Conservation (phyloP, 2,329 filamentous ascomycete genomes). For the Pseudogymnoascus destructans region DNA sequence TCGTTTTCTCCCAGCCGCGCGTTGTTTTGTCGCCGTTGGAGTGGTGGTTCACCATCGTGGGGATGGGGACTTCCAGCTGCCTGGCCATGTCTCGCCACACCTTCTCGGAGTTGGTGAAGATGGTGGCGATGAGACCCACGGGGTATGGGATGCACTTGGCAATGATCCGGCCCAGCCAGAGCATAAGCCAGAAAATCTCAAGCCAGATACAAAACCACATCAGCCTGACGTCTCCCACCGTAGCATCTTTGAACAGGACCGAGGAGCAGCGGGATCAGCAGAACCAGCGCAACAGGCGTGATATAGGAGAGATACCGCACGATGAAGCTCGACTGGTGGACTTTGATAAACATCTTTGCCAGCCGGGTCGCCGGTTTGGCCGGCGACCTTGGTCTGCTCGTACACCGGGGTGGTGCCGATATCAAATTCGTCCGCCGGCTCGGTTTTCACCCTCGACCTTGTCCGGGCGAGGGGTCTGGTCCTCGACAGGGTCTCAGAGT, state of each 20-base stretch:
- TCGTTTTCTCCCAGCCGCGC: slow-evolving; percentile 57
- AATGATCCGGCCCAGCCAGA: slow-evolving; percentile 62
- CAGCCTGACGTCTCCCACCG: slow-evolving; percentile 61
- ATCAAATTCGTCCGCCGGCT: slow-evolving; percentile 44
- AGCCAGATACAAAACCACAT: slow-evolving; percentile 95
- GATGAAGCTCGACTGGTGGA: slow-evolving; percentile 52
- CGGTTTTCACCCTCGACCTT: slow-evolving; percentile 38
- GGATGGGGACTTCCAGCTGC: slow-evolving; percentile 71
- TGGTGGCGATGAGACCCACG: slow-evolving; percentile 50
- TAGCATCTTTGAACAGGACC: slow-evolving; percentile 48
- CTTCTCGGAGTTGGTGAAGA: slow-evolving; percentile 73
- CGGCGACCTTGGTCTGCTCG: slow-evolving; percentile 48
- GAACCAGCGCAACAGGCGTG: slow-evolving; percentile 46
- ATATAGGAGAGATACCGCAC: slow-evolving; percentile 63
- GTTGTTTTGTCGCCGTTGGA: slow-evolving; percentile 36
- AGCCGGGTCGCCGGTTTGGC: slow-evolving; percentile 48
- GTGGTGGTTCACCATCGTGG: slow-evolving; percentile 56
- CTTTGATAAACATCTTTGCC: slow-evolving; percentile 49
- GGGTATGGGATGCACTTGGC: slow-evolving; percentile 51
- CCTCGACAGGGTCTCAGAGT: slow-evolving; percentile 20
- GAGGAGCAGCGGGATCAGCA: slow-evolving; percentile 56
- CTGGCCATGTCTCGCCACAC: slow-evolving; percentile 88
- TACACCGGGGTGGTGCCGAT: slow-evolving; percentile 50
- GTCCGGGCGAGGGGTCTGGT: slow-evolving; percentile 28
- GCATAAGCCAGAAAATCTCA: slow-evolving; percentile 79